Base-by-base conservation (phyloP, 768 basidiomycete genomes). In the Hypholoma fasciculare region DNA sequence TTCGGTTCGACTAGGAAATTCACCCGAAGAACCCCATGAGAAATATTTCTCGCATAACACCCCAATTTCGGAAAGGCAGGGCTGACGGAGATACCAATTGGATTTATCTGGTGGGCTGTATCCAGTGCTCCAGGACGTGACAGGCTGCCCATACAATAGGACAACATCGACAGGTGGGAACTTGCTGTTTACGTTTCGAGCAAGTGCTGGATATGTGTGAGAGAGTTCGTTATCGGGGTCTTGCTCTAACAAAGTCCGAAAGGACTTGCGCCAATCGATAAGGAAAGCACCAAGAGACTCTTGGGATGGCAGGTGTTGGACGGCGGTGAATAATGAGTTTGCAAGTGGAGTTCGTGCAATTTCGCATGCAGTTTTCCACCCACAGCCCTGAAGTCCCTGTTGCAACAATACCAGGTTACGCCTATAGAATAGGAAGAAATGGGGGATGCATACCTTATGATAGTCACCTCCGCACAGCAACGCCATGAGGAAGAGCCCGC, bases 381-480 rank as follows among this genome's bases (percentile, higher is more conserved):
- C 58, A 52, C 61, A 62, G 6, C 61, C 61, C 5, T 12, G 7
- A 1, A 62, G 58, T 0, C 61, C 58, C 39, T 13, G 39, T 40
- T 40, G n/a, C 13, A 13, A 40, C n/a, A n/a, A 40, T 11, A 13
- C n/a, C 12, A 40, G 27, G n/a, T 40, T 11, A 30, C 27, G 11
- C 39, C 39, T 14, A 38, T n/a, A 40, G 12, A 3, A 3, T 30
- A 30, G 27, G 27, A 30, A 30, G 3, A n/a, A 40, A 30, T 30
- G 27, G 27, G 7, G 13, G n/a, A 13, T 40, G n/a, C 39, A n/a
- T 40, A 40, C 59, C 27, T 55, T 48, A 23, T 60, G 34, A 43
- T 63, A 63, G 36, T 63, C 62, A 9, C 62, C 59, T 16, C 62
- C 56, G 30, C 55, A 49, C 17, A 63, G 52, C 14, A 63, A 54